Base-by-base conservation (phyloP, 331 rosid species). In the Malus hybrid region DNA sequence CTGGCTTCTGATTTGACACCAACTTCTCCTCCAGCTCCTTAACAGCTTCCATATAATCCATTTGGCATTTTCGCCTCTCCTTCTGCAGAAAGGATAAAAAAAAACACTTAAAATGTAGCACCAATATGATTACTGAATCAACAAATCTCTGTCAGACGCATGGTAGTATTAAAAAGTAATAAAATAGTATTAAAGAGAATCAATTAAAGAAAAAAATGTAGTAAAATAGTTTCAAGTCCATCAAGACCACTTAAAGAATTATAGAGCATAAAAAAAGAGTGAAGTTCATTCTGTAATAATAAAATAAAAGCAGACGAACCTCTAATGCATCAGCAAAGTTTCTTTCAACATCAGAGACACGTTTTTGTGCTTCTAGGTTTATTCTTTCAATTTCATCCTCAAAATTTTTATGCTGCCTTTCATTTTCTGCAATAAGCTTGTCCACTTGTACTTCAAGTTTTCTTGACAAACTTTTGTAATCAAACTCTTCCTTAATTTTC, bases 401-500 rank as follows among this genome's bases (percentile, higher is more conserved):
- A 63, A 87, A 94, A 80, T 82, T 64, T 88, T 92, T 94, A 68
- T 87, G 92, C 83, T 89, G 97, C 83, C 99, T 87, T 86, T 94
- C 99, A 82, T 92, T 94, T 81, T 92, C 93, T 10, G 86, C 97
- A 83, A 90, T 92, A 71, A 92, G 93, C 88, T 80, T 89, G 84
- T 94, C 99, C 76, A 94, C 68, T 80, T 87, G 92, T 67, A 94
- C 64, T 76, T 94, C 99, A 86, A 94, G 96, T 83, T 82, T 94
- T 59, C 92, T 86, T 15, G 96, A 90, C 85, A 94, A 84, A 77
- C 99, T 90, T 88, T 90, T 94, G 87, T 92, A 92, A 86, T 92
- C 97, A 85, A 94, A 94, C 82, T 94, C 97, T 82, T 94, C 99
- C 80, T 94, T 94, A 82, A 94, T 94, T 81, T 86, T 94, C 84